Conservation (phyloP, 2,329 filamentous ascomycete genomes). For the Pseudogymnoascus sp. region DNA sequence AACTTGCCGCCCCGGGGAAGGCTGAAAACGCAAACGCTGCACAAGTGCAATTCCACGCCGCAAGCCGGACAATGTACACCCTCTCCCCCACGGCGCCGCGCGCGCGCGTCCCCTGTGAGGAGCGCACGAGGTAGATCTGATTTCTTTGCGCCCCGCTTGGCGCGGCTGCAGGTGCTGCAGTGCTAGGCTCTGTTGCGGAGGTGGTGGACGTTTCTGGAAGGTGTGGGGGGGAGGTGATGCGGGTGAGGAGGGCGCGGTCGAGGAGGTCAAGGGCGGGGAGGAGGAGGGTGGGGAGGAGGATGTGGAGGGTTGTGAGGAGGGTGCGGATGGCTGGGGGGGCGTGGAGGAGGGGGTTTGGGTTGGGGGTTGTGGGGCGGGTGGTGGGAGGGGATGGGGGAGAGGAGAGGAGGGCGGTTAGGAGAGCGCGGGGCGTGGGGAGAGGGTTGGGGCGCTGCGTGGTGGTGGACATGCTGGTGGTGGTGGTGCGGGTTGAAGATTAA, state of each 20-base stretch:
- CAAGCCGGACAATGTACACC: slow-evolving; percentile 62
- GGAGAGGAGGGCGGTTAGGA: slow-evolving; percentile 25
- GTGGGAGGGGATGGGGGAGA: slow-evolving; percentile 21
- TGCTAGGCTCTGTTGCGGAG: slow-evolving; percentile 11
- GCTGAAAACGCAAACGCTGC: slow-evolving; percentile 70
- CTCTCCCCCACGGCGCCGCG: slow-evolving; percentile 19
- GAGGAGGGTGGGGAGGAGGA: no score
- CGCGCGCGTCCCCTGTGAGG: slow-evolving; percentile 33
- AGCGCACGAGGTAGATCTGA: slow-evolving; percentile 56
- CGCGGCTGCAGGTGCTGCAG: background rate
- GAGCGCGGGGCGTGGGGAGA: slow-evolving; percentile 19
- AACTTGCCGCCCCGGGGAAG: slow-evolving; percentile 38
- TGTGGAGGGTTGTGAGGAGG: no score
- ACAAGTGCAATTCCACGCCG: slow-evolving; percentile 84
- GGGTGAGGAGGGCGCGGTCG: slow-evolving; percentile 64
- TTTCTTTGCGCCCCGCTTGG: slow-evolving; percentile 10
- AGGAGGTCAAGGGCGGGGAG: slow-evolving; percentile 82
- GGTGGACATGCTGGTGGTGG: slow-evolving; percentile 6
- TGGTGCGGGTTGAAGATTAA: background rate
- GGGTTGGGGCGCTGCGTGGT: background rate
- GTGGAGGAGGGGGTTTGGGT: background rate
- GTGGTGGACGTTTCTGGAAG: background rate
- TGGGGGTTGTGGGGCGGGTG: slow-evolving; percentile 21
- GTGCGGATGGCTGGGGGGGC: no score
- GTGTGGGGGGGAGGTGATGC: slow-evolving; percentile 31